Base-by-base conservation (phyloP, 2,329 filamentous ascomycete genomes). In the Neocatenulostroma microsporum region DNA sequence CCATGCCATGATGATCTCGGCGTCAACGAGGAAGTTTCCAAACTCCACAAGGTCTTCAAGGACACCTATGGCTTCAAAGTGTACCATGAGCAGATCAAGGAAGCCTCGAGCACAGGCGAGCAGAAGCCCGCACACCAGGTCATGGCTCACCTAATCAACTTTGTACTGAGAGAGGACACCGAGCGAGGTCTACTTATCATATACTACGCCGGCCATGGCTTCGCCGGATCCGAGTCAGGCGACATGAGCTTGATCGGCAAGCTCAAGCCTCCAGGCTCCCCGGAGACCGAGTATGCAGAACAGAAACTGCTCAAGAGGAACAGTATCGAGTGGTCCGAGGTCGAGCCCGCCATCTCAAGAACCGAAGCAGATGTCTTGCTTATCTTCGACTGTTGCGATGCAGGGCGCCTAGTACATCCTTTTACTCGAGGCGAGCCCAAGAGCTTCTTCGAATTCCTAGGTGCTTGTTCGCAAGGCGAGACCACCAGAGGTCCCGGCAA, bases 151-250 rank as follows among this genome's bases (percentile, higher is more conserved):
- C 37, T 56, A 6, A 29, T 42, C 7, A 31, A 38, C 10, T 56
- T 51, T 21, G 48, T 53, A 4, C 10, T 21, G 9, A 31, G 39
- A 3, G 34, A 54, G 25, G 45, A 54, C 26, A 39, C 29, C 8
- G 40, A 39, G 4, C 34, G 40, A 11, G 48, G 46, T 9, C 31
- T 57, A 4, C 34, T 57, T 4, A 49, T 57, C 8, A 48, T 57
- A 1, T 56, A 57, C 25, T 57, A 56, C 38, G 54, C 50, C 12
- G 54, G 53, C 2, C 54, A 57, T 41, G 54, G 53, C 2, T 34
- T 14, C 27, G 27, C 8, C 10, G 8, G 27, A 15, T 29, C 10
- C 27, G 27, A 8, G 14, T 29, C 8, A 14, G 27, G 8, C 7
- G 10, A 11, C 14, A 14, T 10, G 9, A 15, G 10, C 10, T 15